A percentile compares a stretch with the other conserved stretches of the same genome.
These are phyloP conservation scores for Nicotiana tabacum DNA, from an alignment of 257 asterid genomes.

Conservation along the genomic window DNA sequence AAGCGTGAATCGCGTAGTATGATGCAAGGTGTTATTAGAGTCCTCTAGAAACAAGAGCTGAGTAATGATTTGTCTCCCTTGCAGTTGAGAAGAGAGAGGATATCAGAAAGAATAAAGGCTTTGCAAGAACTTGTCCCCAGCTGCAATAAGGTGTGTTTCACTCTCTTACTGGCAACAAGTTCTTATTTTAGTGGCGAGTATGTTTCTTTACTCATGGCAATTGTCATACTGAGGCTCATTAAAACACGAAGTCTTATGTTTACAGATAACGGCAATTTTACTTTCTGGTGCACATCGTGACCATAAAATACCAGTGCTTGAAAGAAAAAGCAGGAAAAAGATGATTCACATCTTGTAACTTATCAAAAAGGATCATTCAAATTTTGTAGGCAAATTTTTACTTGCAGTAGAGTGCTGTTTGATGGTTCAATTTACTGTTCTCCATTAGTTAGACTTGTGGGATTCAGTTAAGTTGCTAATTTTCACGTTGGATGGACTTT, in stretches of 20 bases:
- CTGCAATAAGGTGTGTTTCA: constrained; percentile 67
- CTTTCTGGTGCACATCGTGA: background rate
- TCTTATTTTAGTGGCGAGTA: background rate
- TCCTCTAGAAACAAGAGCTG: background rate
- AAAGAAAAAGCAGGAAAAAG: background rate
- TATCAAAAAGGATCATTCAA: too few species aligned
- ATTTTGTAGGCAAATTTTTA: background rate
- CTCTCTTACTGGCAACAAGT: background rate
- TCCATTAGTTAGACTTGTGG: background rate
- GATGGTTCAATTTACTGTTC: background rate
- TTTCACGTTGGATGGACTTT: background rate
- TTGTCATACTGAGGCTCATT: background rate
- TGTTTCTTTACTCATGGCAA: background rate
- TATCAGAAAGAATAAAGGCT: constrained; percentile 86
- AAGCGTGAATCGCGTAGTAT: background rate
- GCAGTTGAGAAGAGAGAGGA: constrained; percentile 83
- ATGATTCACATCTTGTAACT: background rate
- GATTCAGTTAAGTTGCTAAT: background rate
- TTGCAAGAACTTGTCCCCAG: constrained; percentile 91
- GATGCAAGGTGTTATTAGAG: background rate
- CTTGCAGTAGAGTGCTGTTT: background rate
- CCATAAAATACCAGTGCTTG: background rate
- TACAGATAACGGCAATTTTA: background rate
- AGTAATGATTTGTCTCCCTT: constrained; percentile 14
- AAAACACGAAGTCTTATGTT: background rate